Base-by-base conservation (phyloP, 257 asterid genomes). In the Solanum clarkiae region DNA sequence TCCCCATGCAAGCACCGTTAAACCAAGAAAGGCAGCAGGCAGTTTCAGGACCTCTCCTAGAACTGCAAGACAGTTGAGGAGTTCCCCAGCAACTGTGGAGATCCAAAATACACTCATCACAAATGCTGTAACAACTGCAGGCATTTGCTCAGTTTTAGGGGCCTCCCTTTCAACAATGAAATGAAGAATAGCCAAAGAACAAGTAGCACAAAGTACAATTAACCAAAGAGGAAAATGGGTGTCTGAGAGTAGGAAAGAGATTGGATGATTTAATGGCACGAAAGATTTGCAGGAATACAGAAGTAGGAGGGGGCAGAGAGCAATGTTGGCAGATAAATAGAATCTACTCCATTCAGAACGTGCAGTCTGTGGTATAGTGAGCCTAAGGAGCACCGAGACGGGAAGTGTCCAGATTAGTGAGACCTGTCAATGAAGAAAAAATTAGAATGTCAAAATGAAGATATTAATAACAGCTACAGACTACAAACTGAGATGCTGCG, bases 31-130 rank as follows among this genome's bases (percentile, higher is more conserved):
- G 83, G 99, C 87, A 0, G 97, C 83, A 6, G 99, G 95, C 84
- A 97, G 3, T 84, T 92, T 82, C 85, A 96, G 84, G 57, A 95
- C 92, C 57, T 72, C 70, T 83, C 98, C 97, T 22, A 97, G 90
- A 62, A 97, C 97, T 1, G 93, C 97, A 4, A 97, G 99, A 91
- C 98, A 93, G 89, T 92, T 93, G 59, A 97, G 94, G 75, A 97
- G 96, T 80, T 97, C 99, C 10, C 99, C 98, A 9, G 98, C 98
- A 17, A 88, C 87, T 6, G 93, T 92, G 57, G 99, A 97, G 85
- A 97, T 97, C 99, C 99, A 97, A 85, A 95, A 95, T 51, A 95
- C 99, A 24, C 99, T 97, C 98, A 95, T 97, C 87, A 95, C 62
- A 83, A 97, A 97, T 80, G 98, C 97, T 1, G 86, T 86, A 14